Base-by-base conservation (phyloP, 371 early-diverging fungal species). In the Mortierella sp. region DNA sequence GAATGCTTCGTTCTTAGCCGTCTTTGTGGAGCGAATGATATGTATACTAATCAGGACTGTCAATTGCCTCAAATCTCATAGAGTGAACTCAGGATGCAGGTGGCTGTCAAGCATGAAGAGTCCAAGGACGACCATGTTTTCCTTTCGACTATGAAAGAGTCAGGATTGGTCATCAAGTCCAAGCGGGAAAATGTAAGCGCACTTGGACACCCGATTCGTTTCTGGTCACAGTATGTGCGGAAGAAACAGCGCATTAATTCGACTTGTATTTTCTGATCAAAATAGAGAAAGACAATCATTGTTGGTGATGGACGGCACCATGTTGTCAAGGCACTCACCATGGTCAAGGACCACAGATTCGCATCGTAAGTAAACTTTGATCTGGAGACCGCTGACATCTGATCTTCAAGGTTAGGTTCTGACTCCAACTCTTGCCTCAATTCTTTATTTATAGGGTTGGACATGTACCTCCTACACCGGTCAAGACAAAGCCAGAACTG, bases 91-190 rank as follows among this genome's bases (percentile, higher is more conserved):
- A 85, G 86, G 53, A 88, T 95, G 76, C 89, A 88, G 1, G 82
- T 94, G 0, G 89, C 89, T 5, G 84, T 91, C 58, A 87, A 86
- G 9, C 94, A 95, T 75, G 79, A 85, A 4, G 88, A 88, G 31
- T 89, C 94, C 1, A 86, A 86, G 19, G 75, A 86, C 10, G 94
- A 94, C 61, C 94, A 91, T 74, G 75, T 88, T 66, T 93, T 94
- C 63, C 86, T 95, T 72, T 89, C 92, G 8, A 85, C 83, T 31
- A 88, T 92, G 41, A 86, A 90, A 16, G 85, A 89, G 4, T 91
- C 93, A 0, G 88, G 90, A 6, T 74, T 95, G 41, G 85, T 88
- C 29, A 83, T 94, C n/a, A 86, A 90, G 68, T 89, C 87, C 47
- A 79, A 87, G 61, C 72, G 89, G 6, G 88, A 90, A 79, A 90